phyloP scores from a whole-genome alignment of 441 rosid species.

The Bruguiera hainesii region DNA sequence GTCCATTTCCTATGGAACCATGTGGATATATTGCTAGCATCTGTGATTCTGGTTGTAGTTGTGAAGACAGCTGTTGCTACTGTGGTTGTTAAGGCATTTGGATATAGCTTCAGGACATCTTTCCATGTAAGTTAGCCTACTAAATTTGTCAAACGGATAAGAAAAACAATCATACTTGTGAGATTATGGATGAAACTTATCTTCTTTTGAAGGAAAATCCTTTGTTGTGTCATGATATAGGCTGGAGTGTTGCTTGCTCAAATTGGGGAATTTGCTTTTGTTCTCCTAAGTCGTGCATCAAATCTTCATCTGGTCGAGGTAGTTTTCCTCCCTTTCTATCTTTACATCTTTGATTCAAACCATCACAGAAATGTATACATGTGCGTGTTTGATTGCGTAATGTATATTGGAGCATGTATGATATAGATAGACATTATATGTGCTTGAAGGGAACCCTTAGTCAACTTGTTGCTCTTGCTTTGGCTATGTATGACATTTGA shows the following conservation, averaged over 20 bases:
- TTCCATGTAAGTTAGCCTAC: constrained; percentile 63
- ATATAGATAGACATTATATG: too few relatives aligned
- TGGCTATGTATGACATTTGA: too few relatives aligned
- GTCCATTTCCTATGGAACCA: constrained; percentile 98
- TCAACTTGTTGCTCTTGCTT: too few relatives aligned
- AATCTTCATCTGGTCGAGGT: constrained; percentile 95
- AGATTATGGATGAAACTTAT: not conserved
- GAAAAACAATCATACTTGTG: not conserved
- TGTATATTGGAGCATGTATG: not conserved
- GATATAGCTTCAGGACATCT: constrained; percentile 79
- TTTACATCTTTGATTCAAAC: not conserved
- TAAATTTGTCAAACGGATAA: not conserved
- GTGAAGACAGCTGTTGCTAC: constrained; percentile 83
- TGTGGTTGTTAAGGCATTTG: constrained; percentile 68
- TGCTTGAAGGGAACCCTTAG: too few relatives aligned
- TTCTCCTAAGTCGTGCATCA: constrained; percentile 91
- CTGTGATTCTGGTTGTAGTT: constrained; percentile 87
- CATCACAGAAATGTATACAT: too few relatives aligned
- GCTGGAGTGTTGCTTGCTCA: constrained; percentile 94
- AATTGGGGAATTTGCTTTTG: constrained; percentile 97
- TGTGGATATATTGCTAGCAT: constrained; percentile 91
- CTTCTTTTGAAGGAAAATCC: not conserved
- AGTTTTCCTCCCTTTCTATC: constrained; percentile 10
- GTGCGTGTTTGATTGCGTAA: not conserved
- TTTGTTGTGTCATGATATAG: constrained; percentile 33